These are phyloP conservation scores for Claviceps arundinis DNA, from an alignment of 2,329 filamentous ascomycete genomes.

Conservation along the genomic window DNA sequence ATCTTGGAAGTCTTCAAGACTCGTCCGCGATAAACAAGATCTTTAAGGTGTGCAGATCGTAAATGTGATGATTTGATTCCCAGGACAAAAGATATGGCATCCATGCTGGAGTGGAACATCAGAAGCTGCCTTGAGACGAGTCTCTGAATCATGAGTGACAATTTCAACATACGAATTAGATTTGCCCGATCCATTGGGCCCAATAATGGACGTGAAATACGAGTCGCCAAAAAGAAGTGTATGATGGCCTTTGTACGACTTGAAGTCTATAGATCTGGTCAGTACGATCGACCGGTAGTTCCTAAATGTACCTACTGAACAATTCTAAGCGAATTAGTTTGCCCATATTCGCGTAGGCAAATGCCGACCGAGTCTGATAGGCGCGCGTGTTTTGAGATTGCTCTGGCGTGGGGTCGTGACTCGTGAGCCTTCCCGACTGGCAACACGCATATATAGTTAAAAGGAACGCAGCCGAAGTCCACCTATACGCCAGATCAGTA, in stretches of 20 bases:
- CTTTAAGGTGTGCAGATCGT: conserved; percentile 82
- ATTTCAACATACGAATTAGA: conserved; percentile 69
- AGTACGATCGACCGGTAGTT: conserved; percentile 3
- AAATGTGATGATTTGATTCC: conserved; percentile 98
- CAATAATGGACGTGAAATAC: conserved; percentile 98
- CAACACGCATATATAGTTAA: background rate
- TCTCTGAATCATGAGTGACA: background rate
- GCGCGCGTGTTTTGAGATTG: background rate
- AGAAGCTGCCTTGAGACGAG: background rate
- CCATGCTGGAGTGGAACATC: conserved; percentile 54
- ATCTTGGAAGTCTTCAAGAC: conserved; percentile 87
- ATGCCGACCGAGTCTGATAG: background rate
- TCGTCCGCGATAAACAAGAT: conserved; percentile 89
- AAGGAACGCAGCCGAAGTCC: background rate
- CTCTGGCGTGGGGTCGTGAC: background rate
- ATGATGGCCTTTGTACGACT: conserved; percentile 97
- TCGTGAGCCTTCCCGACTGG: background rate
- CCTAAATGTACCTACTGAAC: conserved; percentile 51
- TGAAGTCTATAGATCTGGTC: conserved; percentile 60
- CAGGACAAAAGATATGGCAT: conserved; percentile 96
- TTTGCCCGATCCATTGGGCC: conserved; percentile 98
- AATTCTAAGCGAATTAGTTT: conserved; percentile 92
- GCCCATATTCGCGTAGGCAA: conserved; percentile 53
- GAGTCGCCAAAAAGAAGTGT: conserved; percentile 89
- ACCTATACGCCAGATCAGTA: background rate